Evolutionary conservation across 495 filamentous ascomycete genomes (phyloP).

Genomic region (Aspergillus biplanus): DNA sequence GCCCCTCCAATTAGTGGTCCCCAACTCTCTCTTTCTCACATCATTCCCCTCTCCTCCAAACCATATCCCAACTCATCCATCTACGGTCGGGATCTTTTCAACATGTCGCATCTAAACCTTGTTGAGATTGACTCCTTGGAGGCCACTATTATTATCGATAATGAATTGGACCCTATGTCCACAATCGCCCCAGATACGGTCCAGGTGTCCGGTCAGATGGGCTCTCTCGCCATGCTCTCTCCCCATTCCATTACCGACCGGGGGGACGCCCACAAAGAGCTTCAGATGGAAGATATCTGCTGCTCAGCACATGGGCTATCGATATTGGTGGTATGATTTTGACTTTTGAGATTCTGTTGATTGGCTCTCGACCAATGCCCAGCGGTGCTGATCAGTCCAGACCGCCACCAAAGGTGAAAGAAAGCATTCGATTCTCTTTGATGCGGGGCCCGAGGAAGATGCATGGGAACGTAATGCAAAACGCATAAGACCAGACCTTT

Average conservation of each 20-base stretch:
- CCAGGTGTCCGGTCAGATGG: slow-evolving; percentile 46
- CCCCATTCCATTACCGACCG: slow-evolving; percentile 37
- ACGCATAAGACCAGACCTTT: slow-evolving; percentile 51
- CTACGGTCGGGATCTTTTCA: background rate
- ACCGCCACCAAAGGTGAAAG: slow-evolving; percentile 56
- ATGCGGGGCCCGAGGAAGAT: slow-evolving; percentile 61
- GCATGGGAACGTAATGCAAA: slow-evolving; percentile 58
- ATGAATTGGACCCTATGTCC: slow-evolving; percentile 63
- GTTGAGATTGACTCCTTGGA: slow-evolving; percentile 53
- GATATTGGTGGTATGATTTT: slow-evolving; percentile 51
- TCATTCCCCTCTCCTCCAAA: background rate
- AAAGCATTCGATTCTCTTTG: slow-evolving; percentile 61
- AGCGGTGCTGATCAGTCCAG: slow-evolving; percentile 29
- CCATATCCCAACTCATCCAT: background rate
- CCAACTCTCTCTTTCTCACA: background rate
- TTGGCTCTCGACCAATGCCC: background rate
- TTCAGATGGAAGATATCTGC: slow-evolving; percentile 61
- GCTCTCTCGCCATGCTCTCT: slow-evolving; percentile 39
- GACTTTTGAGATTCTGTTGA: background rate
- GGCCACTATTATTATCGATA: slow-evolving; percentile 55
- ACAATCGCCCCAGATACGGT: slow-evolving; percentile 52
- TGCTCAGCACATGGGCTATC: slow-evolving; percentile 64
- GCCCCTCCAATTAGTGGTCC: background rate
- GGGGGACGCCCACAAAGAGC: slow-evolving; percentile 48
- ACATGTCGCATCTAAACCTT: slow-evolving; percentile 27